phyloP scores from a whole-genome alignment of 2,329 filamentous ascomycete genomes.

The Penicillium sp. region DNA sequence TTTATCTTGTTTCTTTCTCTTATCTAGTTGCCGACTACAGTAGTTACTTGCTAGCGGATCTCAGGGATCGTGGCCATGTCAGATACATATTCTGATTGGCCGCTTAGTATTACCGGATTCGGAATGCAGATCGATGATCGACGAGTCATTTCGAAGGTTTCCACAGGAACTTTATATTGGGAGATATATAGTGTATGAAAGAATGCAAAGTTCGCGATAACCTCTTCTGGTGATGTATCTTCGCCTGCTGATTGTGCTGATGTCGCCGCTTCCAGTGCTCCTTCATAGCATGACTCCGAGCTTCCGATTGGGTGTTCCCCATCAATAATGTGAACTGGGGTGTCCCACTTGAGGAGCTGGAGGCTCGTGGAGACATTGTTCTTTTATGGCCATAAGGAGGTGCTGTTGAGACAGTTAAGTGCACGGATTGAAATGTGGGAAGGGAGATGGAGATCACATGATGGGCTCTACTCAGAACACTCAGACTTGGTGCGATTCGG shows the following conservation, averaged over 20 bases:
- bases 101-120: no score
- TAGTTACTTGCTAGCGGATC: no score
- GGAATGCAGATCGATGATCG: no score
- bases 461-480: no score
- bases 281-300: conserved; percentile 40
- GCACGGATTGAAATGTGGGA: not conserved
- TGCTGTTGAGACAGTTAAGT: not conserved
- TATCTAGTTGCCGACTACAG: no score
- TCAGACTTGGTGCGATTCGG: no score
- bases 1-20: no score
- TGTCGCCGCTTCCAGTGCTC: conserved; percentile 38
- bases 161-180: no score
- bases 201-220: conserved; percentile 5
- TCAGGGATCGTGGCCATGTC: no score
- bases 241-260: conserved; percentile 12
- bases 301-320: conserved; percentile 16
- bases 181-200: no score
- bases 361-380: not conserved
- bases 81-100: no score
- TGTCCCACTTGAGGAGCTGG: not conserved
- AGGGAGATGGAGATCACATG: not conserved
- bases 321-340: conserved; percentile 26
- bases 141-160: no score
- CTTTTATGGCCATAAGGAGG: not conserved
- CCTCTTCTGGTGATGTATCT: not conserved